These are phyloP conservation scores for Porphyrellus cyaneotinctus DNA, from an alignment of 768 basidiomycete genomes.

Conservation along the genomic window DNA sequence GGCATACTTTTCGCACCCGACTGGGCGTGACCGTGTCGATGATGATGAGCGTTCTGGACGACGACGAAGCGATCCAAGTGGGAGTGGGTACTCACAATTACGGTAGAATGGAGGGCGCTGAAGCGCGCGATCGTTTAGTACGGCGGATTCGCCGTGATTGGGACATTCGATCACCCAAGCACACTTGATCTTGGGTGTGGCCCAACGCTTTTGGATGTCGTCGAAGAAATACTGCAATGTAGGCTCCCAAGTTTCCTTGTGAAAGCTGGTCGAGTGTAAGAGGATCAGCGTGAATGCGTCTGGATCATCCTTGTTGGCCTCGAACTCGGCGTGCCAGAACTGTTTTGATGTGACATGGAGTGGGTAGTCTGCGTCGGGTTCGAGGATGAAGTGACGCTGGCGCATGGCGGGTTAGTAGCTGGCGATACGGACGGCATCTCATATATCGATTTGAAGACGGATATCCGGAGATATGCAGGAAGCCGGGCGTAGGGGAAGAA, in stretches of 20 bases:
- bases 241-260: constrained; percentile 73
- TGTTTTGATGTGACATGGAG: constrained; percentile 55
- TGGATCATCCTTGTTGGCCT: constrained; percentile 33
- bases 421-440: neutral
- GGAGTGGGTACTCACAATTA: constrained; percentile 37
- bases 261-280: constrained; percentile 70
- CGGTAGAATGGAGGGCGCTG: constrained; percentile 41
- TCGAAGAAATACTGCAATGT: constrained; percentile 47
- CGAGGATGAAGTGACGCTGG: constrained; percentile 31
- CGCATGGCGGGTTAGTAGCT: constrained; percentile 12
- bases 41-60: neutral
- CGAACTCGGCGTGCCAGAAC: constrained; percentile 45
- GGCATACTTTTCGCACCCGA: constrained; percentile 63
- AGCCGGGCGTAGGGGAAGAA: too few species aligned
- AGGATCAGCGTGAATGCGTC: constrained; percentile 54
- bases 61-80: neutral
- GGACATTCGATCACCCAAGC: constrained; percentile 72
- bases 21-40: constrained; percentile 29
- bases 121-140: constrained; percentile 48
- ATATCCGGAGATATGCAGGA: neutral
- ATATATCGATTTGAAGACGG: neutral
- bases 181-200: constrained; percentile 23
- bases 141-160: constrained; percentile 63
- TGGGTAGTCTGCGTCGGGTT: constrained; percentile 42
- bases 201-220: constrained; percentile 9